Evolutionary conservation across 2,329 filamentous ascomycete genomes (phyloP), one percentile per base, ranked within the genome.

Genomic region (Aspergillus phoenicis): DNA sequence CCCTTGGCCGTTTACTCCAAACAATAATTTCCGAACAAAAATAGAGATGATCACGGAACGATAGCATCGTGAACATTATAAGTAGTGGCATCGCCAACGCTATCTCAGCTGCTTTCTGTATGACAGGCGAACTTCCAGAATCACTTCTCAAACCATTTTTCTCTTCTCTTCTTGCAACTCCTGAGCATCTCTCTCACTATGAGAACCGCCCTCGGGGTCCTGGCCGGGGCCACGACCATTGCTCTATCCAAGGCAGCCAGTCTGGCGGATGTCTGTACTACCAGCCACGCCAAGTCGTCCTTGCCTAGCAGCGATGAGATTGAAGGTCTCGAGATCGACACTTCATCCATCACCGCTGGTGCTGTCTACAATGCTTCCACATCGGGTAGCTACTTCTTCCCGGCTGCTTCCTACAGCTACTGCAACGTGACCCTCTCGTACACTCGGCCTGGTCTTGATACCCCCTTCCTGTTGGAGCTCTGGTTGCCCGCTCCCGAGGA

Each of bases 391-490:
- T n/a, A 22, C 13, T 56, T 62, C 36, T 62, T 26, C 38, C 56
- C 56, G 1, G 33, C 43, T 5, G 13, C 56, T 1, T 55, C 56
- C 4, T 55, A 45, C 39, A 66, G 66, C 62, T 24, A 64, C 68
- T 81, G 80, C 71, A 80, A 81, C 54, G 73, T 81, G 45, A 79
- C 76, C 1, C 69, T 81, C 8, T 69, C 71, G 15, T 80, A 80
- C 64, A 77, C 74, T 0, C 79, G 80, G 64, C 73, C 76, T 1
- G 78, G 79, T 22, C 71, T 74, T 60, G 67, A 73, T 28, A 78
- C 80, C 57, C 66, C 56, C 1, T 70, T 80, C 48, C 68, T 72
- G 36, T 68, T 78, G 67, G 75, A 67, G 57, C 75, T 58, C 71
- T 75, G 73, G 65, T 78, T 61, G 71, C 79, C 62, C 13, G 62